Evolutionary conservation across 768 basidiomycete species (phyloP).

Genomic region (Hemileccinum impolitum): DNA sequence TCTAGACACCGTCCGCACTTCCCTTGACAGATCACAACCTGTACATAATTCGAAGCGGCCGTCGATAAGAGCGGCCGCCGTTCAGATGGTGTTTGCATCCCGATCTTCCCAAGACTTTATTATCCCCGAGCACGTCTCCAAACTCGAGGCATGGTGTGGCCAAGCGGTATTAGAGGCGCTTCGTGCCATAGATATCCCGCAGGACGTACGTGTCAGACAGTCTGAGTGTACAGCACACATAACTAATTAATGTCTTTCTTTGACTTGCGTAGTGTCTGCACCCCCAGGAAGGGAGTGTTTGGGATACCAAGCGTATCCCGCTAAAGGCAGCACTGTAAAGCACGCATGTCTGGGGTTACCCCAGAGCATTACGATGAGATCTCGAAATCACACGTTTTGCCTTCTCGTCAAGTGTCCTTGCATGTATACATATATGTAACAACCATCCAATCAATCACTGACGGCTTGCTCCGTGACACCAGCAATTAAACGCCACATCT

Average conservation of each 20-base stretch:
- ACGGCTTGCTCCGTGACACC: not conserved
- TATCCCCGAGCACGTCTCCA: constrained; percentile 58
- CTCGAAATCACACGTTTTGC: not conserved
- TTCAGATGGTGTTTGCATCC: constrained; percentile 81
- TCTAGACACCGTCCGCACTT: constrained; percentile 6
- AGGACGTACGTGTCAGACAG: constrained; percentile 39
- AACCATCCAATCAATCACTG: no score
- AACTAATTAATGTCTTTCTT: constrained; percentile 14
- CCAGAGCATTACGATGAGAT: not conserved
- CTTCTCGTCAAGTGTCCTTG: not conserved
- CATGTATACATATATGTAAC: not conserved
- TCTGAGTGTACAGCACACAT: not conserved
- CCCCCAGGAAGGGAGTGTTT: constrained; percentile 52
- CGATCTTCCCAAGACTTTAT: constrained; percentile 72
- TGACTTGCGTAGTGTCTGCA: constrained; percentile 45
- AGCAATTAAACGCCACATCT: constrained; percentile 25
- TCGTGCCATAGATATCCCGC: constrained; percentile 42
- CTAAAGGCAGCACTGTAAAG: constrained; percentile 11
- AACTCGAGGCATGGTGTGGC: constrained; percentile 60
- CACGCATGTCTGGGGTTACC: not conserved
- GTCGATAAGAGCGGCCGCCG: constrained; percentile 69
- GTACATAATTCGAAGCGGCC: constrained; percentile 15
- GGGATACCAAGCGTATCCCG: constrained; percentile 34
- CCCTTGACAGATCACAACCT: not conserved
- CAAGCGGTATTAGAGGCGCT: constrained; percentile 60